Conservation (phyloP, 176 grass and related monocot species). For the Carex myosuroides region DNA sequence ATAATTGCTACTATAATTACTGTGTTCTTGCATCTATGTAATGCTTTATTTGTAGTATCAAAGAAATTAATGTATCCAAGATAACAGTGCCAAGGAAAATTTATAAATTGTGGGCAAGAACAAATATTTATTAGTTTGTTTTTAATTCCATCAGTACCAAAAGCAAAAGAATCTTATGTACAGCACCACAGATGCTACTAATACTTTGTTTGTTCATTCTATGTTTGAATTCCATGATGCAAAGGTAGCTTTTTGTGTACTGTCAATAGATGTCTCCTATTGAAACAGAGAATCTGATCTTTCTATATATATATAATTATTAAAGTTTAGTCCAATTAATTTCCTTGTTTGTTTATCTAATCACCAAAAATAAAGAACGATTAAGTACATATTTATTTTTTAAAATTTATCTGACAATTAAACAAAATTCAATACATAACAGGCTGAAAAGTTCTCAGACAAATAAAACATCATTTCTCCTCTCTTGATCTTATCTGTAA, state of each 20-base stretch:
- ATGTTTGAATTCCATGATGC: too few relatives aligned
- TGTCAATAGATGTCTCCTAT: too few relatives aligned
- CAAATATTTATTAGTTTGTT: neutral
- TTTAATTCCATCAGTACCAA: neutral
- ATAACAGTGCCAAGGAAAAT: neutral
- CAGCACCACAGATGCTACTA: neutral
- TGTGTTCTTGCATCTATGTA: neutral
- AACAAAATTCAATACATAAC: neutral
- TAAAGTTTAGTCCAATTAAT: too few relatives aligned
- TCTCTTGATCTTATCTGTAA: neutral
- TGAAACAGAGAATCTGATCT: too few relatives aligned
- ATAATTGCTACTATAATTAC: neutral
- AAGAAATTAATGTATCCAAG: neutral
- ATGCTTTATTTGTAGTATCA: neutral
- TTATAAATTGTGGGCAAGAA: neutral
- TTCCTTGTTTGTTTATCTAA: too few relatives aligned
- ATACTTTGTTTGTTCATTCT: neutral
- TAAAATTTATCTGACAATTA: too few relatives aligned
- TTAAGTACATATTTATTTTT: too few relatives aligned
- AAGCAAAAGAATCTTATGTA: neutral
- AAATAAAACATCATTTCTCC: neutral
- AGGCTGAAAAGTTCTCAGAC: neutral
- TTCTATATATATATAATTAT: too few relatives aligned
- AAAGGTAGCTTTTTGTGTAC: too few relatives aligned
- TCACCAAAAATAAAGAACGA: too few relatives aligned